Conservation (phyloP, 768 basidiomycete genomes). For the Boletus coccyginus region DNA sequence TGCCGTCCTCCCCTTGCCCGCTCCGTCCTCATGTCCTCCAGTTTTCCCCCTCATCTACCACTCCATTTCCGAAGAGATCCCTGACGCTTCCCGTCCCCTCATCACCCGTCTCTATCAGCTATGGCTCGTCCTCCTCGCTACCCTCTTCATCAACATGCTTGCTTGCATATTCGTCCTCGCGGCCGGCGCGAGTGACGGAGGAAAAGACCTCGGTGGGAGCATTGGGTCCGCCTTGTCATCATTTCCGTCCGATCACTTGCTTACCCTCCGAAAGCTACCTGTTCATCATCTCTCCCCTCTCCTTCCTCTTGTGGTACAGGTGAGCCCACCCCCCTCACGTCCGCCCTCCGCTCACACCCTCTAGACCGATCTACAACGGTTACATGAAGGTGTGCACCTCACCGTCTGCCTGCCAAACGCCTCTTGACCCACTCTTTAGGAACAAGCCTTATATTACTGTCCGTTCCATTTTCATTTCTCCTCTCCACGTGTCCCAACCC, state of each 20-base stretch:
- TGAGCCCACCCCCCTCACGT: constrained; percentile 35
- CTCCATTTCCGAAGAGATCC: constrained; percentile 88
- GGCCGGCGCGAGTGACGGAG: constrained; percentile 71
- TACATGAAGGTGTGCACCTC: constrained; percentile 79
- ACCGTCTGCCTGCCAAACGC: constrained; percentile 22
- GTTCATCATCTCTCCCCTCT: constrained; percentile 69
- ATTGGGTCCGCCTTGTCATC: constrained; percentile 57
- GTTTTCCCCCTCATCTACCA: constrained; percentile 96
- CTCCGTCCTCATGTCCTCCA: constrained; percentile 35
- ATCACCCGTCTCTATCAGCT: constrained; percentile 88
- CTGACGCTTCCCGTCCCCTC: constrained; percentile 71
- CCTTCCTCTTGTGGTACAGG: constrained; percentile 97
- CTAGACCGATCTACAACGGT: constrained; percentile 92
- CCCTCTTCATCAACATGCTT: constrained; percentile 85
- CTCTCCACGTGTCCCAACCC: constrained; percentile 3
- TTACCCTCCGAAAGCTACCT: constrained; percentile 54
- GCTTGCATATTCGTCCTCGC: constrained; percentile 85
- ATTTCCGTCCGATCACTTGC: constrained; percentile 22
- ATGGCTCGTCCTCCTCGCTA: constrained; percentile 86
- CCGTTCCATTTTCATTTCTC: constrained; percentile 34
- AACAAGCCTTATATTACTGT: constrained; percentile 94
- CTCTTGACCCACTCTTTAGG: constrained; percentile 45
- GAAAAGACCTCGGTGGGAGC: constrained; percentile 76
- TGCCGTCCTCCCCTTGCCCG: constrained; percentile 13
- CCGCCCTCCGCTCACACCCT: constrained; percentile 9